Evolutionary conservation across 352 stramenopile genomes (phyloP).

Genomic region (Phytophthora melonis): DNA sequence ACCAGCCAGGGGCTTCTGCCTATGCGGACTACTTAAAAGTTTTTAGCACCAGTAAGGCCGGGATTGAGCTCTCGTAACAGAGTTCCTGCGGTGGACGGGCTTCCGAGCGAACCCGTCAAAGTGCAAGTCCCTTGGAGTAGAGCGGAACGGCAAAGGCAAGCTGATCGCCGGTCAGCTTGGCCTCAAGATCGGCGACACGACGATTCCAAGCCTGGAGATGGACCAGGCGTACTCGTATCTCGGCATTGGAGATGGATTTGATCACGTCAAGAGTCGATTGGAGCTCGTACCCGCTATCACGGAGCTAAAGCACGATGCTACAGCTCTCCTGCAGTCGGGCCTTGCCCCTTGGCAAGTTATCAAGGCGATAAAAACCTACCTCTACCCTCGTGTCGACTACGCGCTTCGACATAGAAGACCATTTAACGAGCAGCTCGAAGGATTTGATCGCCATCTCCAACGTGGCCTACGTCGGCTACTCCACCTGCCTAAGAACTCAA

Average conservation of each 20-base stretch:
- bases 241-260: background rate
- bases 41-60: too few relatives aligned
- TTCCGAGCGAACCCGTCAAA: too few relatives aligned
- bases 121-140: too few relatives aligned
- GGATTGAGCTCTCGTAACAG: too few relatives aligned
- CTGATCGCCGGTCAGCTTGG: background rate
- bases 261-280: background rate
- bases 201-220: background rate
- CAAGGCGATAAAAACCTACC: background rate
- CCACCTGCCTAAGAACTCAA: background rate
- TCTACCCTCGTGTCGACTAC: background rate
- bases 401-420: background rate
- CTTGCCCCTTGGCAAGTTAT: background rate
- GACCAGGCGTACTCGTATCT: background rate
- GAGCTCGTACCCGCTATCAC: background rate
- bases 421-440: background rate
- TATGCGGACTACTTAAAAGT: too few relatives aligned
- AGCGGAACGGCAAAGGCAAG: background rate
- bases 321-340: background rate
- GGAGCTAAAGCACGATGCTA: background rate
- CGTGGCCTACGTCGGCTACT: background rate
- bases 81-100: too few relatives aligned
- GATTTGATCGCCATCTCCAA: background rate
- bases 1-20: too few relatives aligned
- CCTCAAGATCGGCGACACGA: background rate